phyloP scores from a whole-genome alignment of 2,329 filamentous ascomycete species.

The Botrytis hyacinthi region DNA sequence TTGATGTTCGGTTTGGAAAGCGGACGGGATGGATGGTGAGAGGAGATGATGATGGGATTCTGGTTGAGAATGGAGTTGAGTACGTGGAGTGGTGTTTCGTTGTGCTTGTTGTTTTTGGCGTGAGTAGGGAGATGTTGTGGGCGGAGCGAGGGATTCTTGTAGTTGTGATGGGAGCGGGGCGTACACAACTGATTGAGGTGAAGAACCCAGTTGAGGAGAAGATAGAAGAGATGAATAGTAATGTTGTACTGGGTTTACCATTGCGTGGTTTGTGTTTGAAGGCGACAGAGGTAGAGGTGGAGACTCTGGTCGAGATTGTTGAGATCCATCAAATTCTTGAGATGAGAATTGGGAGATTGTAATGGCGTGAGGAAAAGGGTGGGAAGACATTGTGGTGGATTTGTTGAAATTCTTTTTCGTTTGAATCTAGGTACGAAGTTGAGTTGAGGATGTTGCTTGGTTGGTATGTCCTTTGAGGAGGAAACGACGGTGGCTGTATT shows the following conservation, averaged over 20 bases:
- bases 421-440: not conserved
- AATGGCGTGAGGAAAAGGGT: not conserved
- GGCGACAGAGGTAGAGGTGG: not conserved
- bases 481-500: not conserved
- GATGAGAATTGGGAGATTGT: not conserved
- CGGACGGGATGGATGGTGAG: not conserved
- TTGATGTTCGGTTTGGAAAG: not conserved
- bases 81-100: not conserved
- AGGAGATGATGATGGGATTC: not conserved
- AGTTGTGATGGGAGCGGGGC: not conserved
- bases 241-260: not conserved
- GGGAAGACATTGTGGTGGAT: not conserved
- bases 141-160: not conserved
- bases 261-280: not conserved
- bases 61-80: not conserved
- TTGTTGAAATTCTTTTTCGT: not conserved
- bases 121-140: not conserved
- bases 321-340: not conserved
- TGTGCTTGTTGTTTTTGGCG: not conserved
- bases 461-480: not conserved
- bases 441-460: not conserved
- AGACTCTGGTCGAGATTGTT: not conserved
- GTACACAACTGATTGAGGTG: conserved; percentile 1
- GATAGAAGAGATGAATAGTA: not conserved
- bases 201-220: not conserved